A percentile compares a stretch with the other conserved stretches of the same genome.
Conservation (phyloP, 495 filamentous ascomycete species). For the Daldinia decipiens region DNA sequence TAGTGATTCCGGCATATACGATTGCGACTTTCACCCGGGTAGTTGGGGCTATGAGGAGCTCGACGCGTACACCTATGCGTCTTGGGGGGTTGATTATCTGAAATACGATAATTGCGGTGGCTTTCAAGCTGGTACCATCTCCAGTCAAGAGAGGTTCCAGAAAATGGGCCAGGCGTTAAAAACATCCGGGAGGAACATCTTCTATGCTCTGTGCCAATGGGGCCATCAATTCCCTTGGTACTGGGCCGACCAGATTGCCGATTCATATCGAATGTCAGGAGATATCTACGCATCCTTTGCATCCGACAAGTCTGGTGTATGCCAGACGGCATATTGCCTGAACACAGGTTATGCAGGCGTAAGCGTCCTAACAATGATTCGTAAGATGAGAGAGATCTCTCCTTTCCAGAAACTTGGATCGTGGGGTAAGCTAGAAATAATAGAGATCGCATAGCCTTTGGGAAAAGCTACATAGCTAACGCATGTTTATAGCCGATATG, state of each 20-base stretch:
- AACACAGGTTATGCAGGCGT: background rate
- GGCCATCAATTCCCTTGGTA: background rate
- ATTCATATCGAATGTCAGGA: background rate
- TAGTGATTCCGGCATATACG: background rate
- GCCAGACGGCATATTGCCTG: background rate
- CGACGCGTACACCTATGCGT: background rate
- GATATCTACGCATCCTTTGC: background rate
- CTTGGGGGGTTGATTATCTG: background rate
- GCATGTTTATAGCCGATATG: background rate
- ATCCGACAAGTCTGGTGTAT: background rate
- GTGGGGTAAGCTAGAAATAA: background rate
- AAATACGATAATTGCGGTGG: constrained; percentile 1
- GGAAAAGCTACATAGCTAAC: background rate
- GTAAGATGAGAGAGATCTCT: constrained; percentile 3
- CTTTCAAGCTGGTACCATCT: background rate
- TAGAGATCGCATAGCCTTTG: background rate
- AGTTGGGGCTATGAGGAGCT: background rate
- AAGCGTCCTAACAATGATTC: background rate
- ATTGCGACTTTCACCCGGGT: background rate
- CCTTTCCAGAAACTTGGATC: background rate
- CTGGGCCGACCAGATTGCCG: background rate
- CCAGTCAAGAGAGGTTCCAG: background rate
- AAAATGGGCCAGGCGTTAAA: background rate
- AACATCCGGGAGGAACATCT: background rate
- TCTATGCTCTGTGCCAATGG: background rate